A percentile compares a stretch with the other conserved stretches of the same genome.
Evolutionary conservation across 495 filamentous ascomycete genomes (phyloP).

Genomic region (Annulohypoxylon stygium): DNA sequence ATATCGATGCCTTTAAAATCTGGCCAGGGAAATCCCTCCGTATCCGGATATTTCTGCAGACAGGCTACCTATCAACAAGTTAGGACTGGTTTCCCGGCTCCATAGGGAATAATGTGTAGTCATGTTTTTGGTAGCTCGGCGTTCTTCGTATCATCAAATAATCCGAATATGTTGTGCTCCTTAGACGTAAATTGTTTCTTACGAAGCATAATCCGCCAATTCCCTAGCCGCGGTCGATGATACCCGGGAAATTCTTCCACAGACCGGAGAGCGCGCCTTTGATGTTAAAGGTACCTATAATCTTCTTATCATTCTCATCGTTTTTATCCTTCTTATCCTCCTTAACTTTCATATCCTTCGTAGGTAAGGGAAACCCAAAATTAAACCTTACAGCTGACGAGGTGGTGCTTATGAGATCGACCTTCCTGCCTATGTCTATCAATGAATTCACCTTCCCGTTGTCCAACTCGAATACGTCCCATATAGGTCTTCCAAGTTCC

Average conservation of each 20-base stretch:
- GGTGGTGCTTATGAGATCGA: not conserved
- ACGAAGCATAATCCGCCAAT: too few species aligned
- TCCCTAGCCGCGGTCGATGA: too few species aligned
- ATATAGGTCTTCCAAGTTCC: conserved; percentile 20
- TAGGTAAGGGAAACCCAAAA: not conserved
- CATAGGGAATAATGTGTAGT: not conserved
- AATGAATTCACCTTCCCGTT: not conserved
- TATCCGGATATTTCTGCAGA: not conserved
- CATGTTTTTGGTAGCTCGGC: too few species aligned
- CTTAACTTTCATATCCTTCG: too few species aligned
- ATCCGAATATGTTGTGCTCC: not conserved
- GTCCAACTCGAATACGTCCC: conserved; percentile 20
- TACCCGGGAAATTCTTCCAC: too few species aligned
- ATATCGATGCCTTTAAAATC: not conserved
- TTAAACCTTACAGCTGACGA: not conserved
- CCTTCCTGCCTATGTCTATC: not conserved
- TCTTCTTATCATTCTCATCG: too few species aligned
- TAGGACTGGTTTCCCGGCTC: not conserved
- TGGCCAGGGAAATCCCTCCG: not conserved
- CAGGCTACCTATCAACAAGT: not conserved
- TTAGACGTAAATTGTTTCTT: not conserved
- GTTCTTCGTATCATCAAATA: too few species aligned
- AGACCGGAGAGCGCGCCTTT: too few species aligned
- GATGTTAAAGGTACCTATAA: too few species aligned
- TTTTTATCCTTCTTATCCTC: too few species aligned